Conservation (phyloP, 305 asterid species). For the Solanum chacoense region DNA sequence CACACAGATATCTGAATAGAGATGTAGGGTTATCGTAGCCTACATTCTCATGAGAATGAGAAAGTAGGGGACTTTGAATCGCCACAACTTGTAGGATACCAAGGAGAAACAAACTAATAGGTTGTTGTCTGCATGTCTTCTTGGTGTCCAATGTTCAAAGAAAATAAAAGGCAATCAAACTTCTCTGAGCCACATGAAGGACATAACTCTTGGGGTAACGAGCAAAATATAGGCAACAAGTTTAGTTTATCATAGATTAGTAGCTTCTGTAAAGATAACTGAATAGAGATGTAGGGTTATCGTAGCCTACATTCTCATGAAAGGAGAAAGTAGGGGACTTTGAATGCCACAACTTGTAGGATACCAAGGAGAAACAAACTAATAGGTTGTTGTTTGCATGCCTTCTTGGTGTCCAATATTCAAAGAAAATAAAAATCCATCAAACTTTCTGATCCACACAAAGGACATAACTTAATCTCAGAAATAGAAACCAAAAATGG, state of each 20-base stretch:
- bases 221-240: not conserved
- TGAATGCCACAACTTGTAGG: not conserved
- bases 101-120: not conserved
- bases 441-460: not conserved
- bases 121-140: not conserved
- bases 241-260: not conserved
- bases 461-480: not conserved
- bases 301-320: not conserved
- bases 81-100: conserved; percentile 3
- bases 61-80: conserved; percentile 5
- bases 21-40: conserved; percentile 3
- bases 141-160: not conserved
- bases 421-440: not conserved
- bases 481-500: not conserved
- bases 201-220: not conserved
- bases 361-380: conserved; percentile 1
- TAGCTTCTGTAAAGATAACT: not conserved
- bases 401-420: not conserved
- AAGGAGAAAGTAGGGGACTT: conserved; percentile 2
- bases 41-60: not conserved
- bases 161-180: not conserved
- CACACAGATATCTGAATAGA: not conserved
- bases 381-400: not conserved
- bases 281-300: not conserved
- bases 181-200: not conserved